Evolutionary conservation across 192 early-diverging fungal genomes (phyloP).

Genomic region (Dimargaris xerosporica): DNA sequence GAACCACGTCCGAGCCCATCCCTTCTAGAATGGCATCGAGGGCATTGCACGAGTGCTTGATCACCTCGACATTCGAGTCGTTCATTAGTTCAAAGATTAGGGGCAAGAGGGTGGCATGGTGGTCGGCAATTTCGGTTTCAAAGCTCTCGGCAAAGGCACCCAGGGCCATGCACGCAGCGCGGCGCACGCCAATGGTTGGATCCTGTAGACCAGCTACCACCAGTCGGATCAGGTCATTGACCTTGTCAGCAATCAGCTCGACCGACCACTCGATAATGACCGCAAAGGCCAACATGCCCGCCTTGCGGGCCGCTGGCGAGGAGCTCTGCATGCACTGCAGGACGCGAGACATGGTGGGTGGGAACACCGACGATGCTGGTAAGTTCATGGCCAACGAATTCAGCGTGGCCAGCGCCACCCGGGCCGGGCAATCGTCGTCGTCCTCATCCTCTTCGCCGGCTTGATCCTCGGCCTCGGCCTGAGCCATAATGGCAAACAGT

Average conservation of each 20-base stretch:
- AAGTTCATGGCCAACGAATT: slow-evolving; percentile 68
- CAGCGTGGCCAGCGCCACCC: slow-evolving; percentile 48
- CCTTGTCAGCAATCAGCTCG: slow-evolving; percentile 62
- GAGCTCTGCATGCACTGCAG: slow-evolving; percentile 63
- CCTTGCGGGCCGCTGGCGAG: slow-evolving; percentile 62
- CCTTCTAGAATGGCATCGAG: slow-evolving; percentile 83
- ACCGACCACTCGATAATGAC: slow-evolving; percentile 73
- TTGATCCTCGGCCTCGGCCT: slow-evolving; percentile 44
- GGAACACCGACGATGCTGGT: slow-evolving; percentile 79
- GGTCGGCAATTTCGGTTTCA: slow-evolving; percentile 56
- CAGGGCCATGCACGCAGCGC: slow-evolving; percentile 77
- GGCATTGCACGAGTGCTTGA: slow-evolving; percentile 66
- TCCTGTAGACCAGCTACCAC: slow-evolving; percentile 71
- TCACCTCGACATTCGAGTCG: slow-evolving; percentile 54
- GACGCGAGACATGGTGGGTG: slow-evolving; percentile 53
- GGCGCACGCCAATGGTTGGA: slow-evolving; percentile 56
- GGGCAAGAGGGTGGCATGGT: slow-evolving; percentile 72
- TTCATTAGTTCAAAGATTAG: slow-evolving; percentile 71
- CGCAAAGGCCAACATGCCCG: slow-evolving; percentile 74
- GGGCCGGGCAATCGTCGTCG: slow-evolving; percentile 70
- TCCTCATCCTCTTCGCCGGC: slow-evolving; percentile 40
- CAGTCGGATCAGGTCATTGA: slow-evolving; percentile 62
- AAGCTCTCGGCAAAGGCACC: slow-evolving; percentile 49
- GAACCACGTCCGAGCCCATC: slow-evolving; percentile 59
- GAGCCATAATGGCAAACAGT: slow-evolving; percentile 69